Evolutionary conservation across 176 grass and related monocot species (phyloP), one percentile per base, ranked within the genome.

Genomic region (Puccinellia tenuiflora): DNA sequence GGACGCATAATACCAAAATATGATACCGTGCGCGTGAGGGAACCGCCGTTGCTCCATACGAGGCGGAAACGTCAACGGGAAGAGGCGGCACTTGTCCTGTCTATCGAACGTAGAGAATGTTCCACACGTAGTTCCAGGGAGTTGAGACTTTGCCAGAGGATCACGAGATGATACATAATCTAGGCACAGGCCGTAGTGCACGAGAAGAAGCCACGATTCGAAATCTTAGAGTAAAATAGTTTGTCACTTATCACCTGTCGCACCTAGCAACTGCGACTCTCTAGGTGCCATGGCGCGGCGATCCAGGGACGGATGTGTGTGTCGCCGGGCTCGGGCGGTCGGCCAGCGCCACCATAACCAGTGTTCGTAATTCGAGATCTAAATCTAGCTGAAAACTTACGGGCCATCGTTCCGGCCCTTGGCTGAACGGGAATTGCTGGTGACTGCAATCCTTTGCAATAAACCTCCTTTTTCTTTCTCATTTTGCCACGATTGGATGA

Each of bases 271-370:
- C 16, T 21, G 65, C 5, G 3, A 9, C 79, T 20, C 21, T 34
- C 33, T 38, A 38, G 8, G 38, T 9, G 38, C 38, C 38, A 40
- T 40, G 38, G 69, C 81, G 16, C 81, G 42, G 29, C 21, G 59
- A 24, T 26, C 83, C 48, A 40, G 25, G 46, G 74, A 10, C 16
- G 68, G 33, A 15, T 1, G 50, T 16, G 24, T 10, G 24, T 24
- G 70, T 68, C 78, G 70, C 78, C 47, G 70, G 79, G 75, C 55
- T 59, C 55, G 51, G 53, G 53, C 10, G 6, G 14, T 15, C 73
- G 28, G 51, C 18, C 50, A 28, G 72, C 20, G 59, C 37, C 28
- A 29, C 51, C 51, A 21, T 53, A 8, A n/a, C 20, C 20, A 9
- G 20, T 21, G 18, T n/a, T 16, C 15, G 0, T 20, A 11, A 2